Percentiles rank a stretch among this genome's conserved stretches.
Evolutionary conservation across 176 grass and related monocot species (phyloP).

Genomic region (Carex myosuroides): DNA sequence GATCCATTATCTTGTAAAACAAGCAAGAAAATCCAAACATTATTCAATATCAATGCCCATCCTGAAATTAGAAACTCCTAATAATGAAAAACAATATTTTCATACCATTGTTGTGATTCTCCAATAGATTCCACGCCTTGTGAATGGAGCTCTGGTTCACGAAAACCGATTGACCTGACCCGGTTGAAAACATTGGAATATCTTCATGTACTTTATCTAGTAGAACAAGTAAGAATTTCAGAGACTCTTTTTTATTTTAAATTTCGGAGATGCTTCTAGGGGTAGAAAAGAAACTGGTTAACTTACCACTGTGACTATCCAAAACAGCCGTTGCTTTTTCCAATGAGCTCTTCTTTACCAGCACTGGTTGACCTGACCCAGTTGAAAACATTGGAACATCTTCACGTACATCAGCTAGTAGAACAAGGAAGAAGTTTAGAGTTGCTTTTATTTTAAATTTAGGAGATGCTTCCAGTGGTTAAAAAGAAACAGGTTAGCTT

Average conservation of each 20-base stretch:
- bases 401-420: constrained; percentile 16
- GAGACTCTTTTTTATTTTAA: background rate
- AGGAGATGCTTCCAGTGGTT: background rate
- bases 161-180: constrained; percentile 13
- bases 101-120: constrained; percentile 22
- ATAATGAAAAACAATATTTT: constrained; percentile 28
- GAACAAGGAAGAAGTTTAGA: background rate
- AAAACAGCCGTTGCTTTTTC: constrained; percentile 48
- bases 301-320: constrained; percentile 36
- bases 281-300: constrained; percentile 7
- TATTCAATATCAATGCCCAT: constrained; percentile 17
- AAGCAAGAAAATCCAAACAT: constrained; percentile 23
- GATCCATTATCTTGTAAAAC: constrained; percentile 24
- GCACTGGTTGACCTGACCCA: constrained; percentile 42
- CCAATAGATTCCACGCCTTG: background rate
- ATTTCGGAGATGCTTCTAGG: background rate
- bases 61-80: constrained; percentile 13
- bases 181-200: constrained; percentile 19
- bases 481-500: constrained; percentile 9
- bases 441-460: background rate
- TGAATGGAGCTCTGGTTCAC: constrained; percentile 11
- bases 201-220: constrained; percentile 8
- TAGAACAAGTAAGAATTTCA: background rate
- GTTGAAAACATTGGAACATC: constrained; percentile 53
- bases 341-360: constrained; percentile 38